These are phyloP conservation scores for Crassisporium funariophilum DNA, from an alignment of 768 basidiomycete species.

Conservation along the genomic window DNA sequence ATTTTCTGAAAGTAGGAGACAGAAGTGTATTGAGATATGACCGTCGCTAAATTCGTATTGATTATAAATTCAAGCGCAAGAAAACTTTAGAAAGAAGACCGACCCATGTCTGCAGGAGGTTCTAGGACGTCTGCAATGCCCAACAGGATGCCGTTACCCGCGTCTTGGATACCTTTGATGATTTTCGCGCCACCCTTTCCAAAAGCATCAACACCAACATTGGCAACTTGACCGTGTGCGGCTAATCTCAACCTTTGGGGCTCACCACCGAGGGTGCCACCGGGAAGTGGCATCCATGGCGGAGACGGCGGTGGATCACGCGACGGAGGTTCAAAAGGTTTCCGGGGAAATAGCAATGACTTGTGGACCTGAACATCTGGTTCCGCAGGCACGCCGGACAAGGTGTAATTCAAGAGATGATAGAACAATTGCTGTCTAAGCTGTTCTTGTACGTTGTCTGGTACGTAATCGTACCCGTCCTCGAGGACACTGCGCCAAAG, in stretches of 20 bases:
- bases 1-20: conserved; percentile 78
- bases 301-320: conserved; percentile 70
- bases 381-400: conserved; percentile 48
- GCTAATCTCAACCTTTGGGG: conserved; percentile 80
- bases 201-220: conserved; percentile 76
- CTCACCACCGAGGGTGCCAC: conserved; percentile 77
- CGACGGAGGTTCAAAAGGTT: conserved; percentile 59
- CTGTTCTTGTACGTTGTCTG: conserved; percentile 81
- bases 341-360: conserved; percentile 76
- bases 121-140: conserved; percentile 76
- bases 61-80: conserved; percentile 4
- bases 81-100: conserved; percentile 27
- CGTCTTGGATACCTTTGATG: conserved; percentile 57
- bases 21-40: conserved; percentile 58
- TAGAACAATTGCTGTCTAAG: conserved; percentile 93
- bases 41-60: conserved; percentile 46
- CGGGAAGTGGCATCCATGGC: conserved; percentile 85
- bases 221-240: conserved; percentile 45
- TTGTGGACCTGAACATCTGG: conserved; percentile 42
- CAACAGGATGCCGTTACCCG: conserved; percentile 76
- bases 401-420: conserved; percentile 84
- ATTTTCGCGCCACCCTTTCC: conserved; percentile 74
- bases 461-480: conserved; percentile 38
- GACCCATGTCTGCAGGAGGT: conserved; percentile 75
- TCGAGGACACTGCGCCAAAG: conserved; percentile 43